Evolutionary conservation across 108 stramenopile species (phyloP), one percentile per base, ranked within the genome.

Genomic region (Conticribra guillardii): DNA sequence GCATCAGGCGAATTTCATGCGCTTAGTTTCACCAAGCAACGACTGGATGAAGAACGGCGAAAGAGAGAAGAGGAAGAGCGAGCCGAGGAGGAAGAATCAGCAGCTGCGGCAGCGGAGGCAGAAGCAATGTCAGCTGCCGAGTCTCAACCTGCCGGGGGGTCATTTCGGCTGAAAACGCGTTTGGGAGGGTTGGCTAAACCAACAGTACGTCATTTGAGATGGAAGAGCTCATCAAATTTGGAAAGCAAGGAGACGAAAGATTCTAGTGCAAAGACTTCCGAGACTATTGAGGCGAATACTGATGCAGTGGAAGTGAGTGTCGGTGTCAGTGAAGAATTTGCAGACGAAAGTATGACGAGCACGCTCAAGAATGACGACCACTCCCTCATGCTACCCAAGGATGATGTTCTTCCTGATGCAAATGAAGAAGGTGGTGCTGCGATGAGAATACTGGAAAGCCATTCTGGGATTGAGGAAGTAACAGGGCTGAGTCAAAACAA

Each of bases 11-110:
- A 73, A 16, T 82, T 82, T 50, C 71, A 56, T 26, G 76, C 76
- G 31, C 52, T 82, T 33, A 77, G 60, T 24, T 50, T 73, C 1
- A 77, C 76, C 14, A 77, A 68, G 37, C 81, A 78, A 23, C 63
- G 71, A 23, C 65, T 82, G 5, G 72, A 82, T 26, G 76, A 66
- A 33, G 76, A 82, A 47, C 50, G 72, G 34, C 62, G 53, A 18
- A 73, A 34, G 33, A 58, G 81, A 21, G 80, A 72, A 37, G 71
- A 81, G 23, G 21, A 28, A 5, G 76, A 82, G 23, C 76, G 64
- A 29, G 49, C 22, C 0, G 76, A 67, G 52, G 48, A 30, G 8
- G 74, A 52, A 29, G 37, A 54, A 27, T 33, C 50, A 1, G 64
- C 26, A 18, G 56, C 30, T 3, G 55, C 24, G 18, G 56, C 55